These are phyloP conservation scores for Ustilago sp. DNA, from an alignment of 1,284 basidiomycete species.

Conservation along the genomic window DNA sequence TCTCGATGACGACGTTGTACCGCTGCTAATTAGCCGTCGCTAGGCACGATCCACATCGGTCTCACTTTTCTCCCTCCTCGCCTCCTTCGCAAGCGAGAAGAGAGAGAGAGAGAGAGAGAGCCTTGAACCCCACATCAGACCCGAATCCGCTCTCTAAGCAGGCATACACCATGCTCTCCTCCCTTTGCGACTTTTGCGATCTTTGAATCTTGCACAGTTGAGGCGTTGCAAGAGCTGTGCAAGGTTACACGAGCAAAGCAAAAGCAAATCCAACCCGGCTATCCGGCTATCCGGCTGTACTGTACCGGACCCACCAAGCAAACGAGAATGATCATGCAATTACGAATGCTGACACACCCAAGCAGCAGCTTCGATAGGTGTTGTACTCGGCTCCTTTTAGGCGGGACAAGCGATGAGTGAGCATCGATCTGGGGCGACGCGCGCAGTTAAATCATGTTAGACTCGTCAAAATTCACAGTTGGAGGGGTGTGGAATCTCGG, in stretches of 20 bases:
- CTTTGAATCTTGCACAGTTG: no score
- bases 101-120: no score
- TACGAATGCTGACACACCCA: background rate
- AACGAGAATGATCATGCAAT: background rate
- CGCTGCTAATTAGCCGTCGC: background rate
- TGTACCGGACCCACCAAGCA: background rate
- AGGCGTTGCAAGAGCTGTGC: background rate
- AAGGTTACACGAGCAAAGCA: background rate
- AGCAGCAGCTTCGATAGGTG: background rate
- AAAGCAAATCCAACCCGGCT: background rate
- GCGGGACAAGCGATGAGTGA: slow-evolving; percentile 10
- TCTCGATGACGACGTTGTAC: slow-evolving; percentile 13
- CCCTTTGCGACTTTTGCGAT: no score
- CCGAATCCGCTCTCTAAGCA: no score
- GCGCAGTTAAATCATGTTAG: background rate
- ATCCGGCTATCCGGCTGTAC: no score
- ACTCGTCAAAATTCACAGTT: background rate
- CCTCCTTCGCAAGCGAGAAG: background rate
- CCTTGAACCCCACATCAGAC: background rate
- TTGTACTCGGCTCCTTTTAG: background rate
- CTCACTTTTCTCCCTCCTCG: background rate
- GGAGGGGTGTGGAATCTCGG: background rate
- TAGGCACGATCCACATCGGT: slow-evolving; percentile 2
- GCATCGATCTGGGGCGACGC: slow-evolving; percentile 7
- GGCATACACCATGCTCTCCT: no score